phyloP scores from a whole-genome alignment of 352 stramenopile species.

The Phytophthora sp. region DNA sequence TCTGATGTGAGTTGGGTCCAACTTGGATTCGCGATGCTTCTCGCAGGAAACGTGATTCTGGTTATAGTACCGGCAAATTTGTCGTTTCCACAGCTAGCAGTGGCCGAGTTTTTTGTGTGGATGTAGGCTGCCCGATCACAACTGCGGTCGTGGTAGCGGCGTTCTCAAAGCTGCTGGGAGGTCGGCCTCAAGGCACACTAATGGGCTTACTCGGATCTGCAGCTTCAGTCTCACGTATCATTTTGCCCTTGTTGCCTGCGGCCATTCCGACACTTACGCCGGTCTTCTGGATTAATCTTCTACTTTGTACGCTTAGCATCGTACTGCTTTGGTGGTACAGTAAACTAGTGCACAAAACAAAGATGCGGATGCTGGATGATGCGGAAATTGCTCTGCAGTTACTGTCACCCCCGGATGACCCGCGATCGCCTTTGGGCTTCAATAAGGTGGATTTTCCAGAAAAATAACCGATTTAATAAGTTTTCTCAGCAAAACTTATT shows the following conservation, averaged over 20 bases:
- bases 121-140: constrained; percentile 76
- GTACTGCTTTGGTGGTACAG: constrained; percentile 64
- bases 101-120: constrained; percentile 72
- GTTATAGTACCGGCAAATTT: constrained; percentile 43
- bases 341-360: constrained; percentile 49
- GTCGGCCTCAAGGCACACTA: constrained; percentile 69
- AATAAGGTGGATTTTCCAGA: constrained; percentile 37
- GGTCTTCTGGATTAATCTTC: constrained; percentile 75
- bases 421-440: constrained; percentile 44
- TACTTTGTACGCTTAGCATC: constrained; percentile 59
- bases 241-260: constrained; percentile 67
- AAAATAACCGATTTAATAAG: too few species aligned
- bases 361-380: constrained; percentile 44
- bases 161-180: constrained; percentile 77
- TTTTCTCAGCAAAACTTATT: background rate
- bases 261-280: constrained; percentile 66
- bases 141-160: constrained; percentile 69
- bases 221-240: constrained; percentile 70
- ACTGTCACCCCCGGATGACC: constrained; percentile 22
- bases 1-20: constrained; percentile 71
- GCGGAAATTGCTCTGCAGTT: constrained; percentile 34
- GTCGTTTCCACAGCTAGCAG: constrained; percentile 50
- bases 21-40: constrained; percentile 63
- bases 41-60: constrained; percentile 58
- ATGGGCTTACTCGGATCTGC: constrained; percentile 76